Evolutionary conservation across 1,284 basidiomycete genomes (phyloP), one percentile per base, ranked within the genome.

Genomic region (Flammula alnicola): DNA sequence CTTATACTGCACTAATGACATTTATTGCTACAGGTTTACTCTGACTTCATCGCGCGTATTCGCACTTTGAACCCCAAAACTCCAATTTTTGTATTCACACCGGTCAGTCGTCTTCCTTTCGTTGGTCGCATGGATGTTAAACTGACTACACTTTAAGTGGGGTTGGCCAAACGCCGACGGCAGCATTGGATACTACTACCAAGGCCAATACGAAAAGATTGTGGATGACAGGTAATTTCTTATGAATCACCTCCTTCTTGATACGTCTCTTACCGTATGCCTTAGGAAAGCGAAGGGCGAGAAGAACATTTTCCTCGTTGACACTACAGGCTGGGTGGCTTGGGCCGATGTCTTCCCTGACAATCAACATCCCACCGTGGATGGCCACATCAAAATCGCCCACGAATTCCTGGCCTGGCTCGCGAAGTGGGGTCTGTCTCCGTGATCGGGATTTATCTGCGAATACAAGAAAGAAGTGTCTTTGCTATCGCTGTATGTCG

Each of bases 261-360:
- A 11, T 46, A 25, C 4, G 4, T 20, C 43, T n/a, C 47, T 52
- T 9, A 47, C 22, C 14, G 22, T 41, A 5, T 43, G 69, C 14
- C 67, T 39, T 60, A 76, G 62, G 44, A 66, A 55, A 46, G 62
- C 60, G 4, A 29, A 63, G 1, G 79, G 78, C 5, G 80, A 82
- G 56, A 60, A 68, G 40, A 72, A 77, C 52, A 69, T 79, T 8
- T 79, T 77, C 63, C 67, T 83, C 0, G 80, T 83, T 19, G 71
- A 83, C 56, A 80, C 81, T 2, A 82, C 79, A 0, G 80, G 79
- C 4, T 84, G 80, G 79, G 75, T 81, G 11, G 69, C 69, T 0
- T 80, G 60, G 47, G 74, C 63, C 0, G 80, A 83, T 54, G 77
- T 83, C 10, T 81, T 75, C 61, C 74, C 77, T 1, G 75, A 73